Percentiles rank a stretch among this genome's conserved stretches.
Conservation (phyloP, 495 filamentous ascomycete genomes). For the Thermothielavioides terrestris region DNA sequence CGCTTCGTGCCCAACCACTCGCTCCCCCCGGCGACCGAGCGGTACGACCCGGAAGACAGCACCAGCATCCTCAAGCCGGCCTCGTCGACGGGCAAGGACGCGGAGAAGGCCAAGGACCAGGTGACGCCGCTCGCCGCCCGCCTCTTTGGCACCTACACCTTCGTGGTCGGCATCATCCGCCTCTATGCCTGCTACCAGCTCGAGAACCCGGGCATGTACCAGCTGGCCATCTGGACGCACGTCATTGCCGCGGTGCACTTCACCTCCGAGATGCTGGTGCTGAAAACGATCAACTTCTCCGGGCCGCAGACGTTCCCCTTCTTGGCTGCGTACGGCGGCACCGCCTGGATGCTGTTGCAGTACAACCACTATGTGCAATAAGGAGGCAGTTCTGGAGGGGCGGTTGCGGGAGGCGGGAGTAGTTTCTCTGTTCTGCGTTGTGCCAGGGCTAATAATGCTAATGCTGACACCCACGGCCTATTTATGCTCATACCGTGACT, state of each 20-base stretch:
- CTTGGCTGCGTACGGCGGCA: slow-evolving; percentile 56
- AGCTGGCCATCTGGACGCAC: slow-evolving; percentile 73
- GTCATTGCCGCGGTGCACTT: slow-evolving; percentile 75
- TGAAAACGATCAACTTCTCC: slow-evolving; percentile 61
- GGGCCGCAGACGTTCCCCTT: slow-evolving; percentile 63
- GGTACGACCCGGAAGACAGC: slow-evolving; percentile 40
- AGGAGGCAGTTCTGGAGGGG: neutral
- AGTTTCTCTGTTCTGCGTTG: too few relatives aligned
- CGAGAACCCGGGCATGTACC: slow-evolving; percentile 57
- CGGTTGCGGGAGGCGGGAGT: neutral
- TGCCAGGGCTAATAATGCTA: too few relatives aligned
- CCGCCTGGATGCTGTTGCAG: slow-evolving; percentile 77
- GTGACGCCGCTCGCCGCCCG: slow-evolving; percentile 68
- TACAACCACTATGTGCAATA: slow-evolving; percentile 52
- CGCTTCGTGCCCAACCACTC: slow-evolving; percentile 38
- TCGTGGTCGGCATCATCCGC: slow-evolving; percentile 64
- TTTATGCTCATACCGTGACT: too few relatives aligned
- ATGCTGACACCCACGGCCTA: slow-evolving; percentile 6
- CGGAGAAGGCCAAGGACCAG: slow-evolving; percentile 42
- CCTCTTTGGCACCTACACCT: slow-evolving; percentile 87
- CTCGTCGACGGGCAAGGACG: slow-evolving; percentile 39
- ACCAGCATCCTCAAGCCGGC: slow-evolving; percentile 34
- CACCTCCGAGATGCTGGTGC: slow-evolving; percentile 66
- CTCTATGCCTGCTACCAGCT: slow-evolving; percentile 84
- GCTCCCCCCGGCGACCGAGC: slow-evolving; percentile 22